Evolutionary conservation across 2,329 filamentous ascomycete genomes (phyloP).

Genomic region (Stemphylium vesicarium): DNA sequence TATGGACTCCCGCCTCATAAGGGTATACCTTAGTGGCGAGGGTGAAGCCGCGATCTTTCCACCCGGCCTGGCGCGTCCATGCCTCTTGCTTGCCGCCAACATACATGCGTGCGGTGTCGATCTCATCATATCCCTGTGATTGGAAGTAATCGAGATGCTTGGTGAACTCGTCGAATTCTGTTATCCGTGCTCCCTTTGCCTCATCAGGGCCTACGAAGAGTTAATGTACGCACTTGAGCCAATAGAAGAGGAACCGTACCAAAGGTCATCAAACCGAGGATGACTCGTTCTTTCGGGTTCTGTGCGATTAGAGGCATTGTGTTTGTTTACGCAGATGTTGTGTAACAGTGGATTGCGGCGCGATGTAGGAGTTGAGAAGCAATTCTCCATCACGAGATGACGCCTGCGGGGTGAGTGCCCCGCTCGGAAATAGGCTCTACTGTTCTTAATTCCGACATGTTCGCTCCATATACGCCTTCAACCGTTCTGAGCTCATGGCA

Average conservation of each 20-base stretch:
- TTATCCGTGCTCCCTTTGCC: conserved; percentile 72
- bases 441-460: conserved; percentile 2
- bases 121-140: conserved; percentile 78
- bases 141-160: conserved; percentile 77
- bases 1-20: conserved; percentile 38
- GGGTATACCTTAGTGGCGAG: conserved; percentile 79
- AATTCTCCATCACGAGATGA: conserved; percentile 11
- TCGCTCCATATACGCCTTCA: background rate
- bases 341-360: background rate
- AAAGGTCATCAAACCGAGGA: conserved; percentile 88
- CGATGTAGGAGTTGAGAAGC: background rate
- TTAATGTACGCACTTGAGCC: conserved; percentile 12
- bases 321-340: background rate
- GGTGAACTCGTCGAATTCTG: conserved; percentile 71
- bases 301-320: conserved; percentile 40
- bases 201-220: conserved; percentile 58
- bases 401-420: conserved; percentile 22
- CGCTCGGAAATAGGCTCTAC: conserved; percentile 9
- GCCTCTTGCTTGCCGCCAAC: conserved; percentile 76
- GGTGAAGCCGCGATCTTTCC: conserved; percentile 78
- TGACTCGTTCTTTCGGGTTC: conserved; percentile 68
- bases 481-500: background rate
- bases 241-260: conserved; percentile 42
- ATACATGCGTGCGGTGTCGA: conserved; percentile 84
- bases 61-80: conserved; percentile 75